Evolutionary conservation across 2,329 filamentous ascomycete species (phyloP).

Genomic region (Ophiostoma ulmi): DNA sequence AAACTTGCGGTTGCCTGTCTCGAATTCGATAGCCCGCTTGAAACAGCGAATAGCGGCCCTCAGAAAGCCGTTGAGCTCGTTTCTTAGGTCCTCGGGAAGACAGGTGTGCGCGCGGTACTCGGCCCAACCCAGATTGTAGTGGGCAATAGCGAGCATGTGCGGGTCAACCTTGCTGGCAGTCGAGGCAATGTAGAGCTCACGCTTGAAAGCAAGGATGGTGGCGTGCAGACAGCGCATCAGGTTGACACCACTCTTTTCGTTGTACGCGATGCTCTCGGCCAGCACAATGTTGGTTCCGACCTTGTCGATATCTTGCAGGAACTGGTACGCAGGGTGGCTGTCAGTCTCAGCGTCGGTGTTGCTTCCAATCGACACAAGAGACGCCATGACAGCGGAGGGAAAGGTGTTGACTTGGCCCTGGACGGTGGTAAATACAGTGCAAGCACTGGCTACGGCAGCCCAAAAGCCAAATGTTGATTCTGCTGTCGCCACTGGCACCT

Average conservation of each 20-base stretch:
- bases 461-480: slow-evolving; percentile 81
- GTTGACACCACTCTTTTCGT: slow-evolving; percentile 46
- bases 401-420: slow-evolving; percentile 62
- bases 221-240: slow-evolving; percentile 60
- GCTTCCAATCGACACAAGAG: slow-evolving; percentile 47
- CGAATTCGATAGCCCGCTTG: slow-evolving; percentile 91
- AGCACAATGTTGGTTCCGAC: slow-evolving; percentile 44
- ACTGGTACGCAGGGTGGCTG: slow-evolving; percentile 47
- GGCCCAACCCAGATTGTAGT: slow-evolving; percentile 95
- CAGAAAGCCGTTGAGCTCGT: slow-evolving; percentile 62
- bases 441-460: slow-evolving; percentile 88
- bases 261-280: slow-evolving; percentile 43
- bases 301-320: slow-evolving; percentile 65
- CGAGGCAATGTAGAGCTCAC: slow-evolving; percentile 69
- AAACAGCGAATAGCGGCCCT: slow-evolving; percentile 84
- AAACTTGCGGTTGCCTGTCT: slow-evolving; percentile 89
- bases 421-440: slow-evolving; percentile 73
- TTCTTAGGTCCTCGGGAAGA: slow-evolving; percentile 48
- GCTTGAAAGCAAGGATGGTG: slow-evolving; percentile 79
- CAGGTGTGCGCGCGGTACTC: slow-evolving; percentile 76
- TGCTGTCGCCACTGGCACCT: slow-evolving; percentile 55
- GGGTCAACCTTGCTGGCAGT: slow-evolving; percentile 65
- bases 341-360: neutral
- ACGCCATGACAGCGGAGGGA: slow-evolving; percentile 52
- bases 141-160: slow-evolving; percentile 89